phyloP scores from a whole-genome alignment of 2,329 filamentous ascomycete genomes.

The Talaromyces sp. region DNA sequence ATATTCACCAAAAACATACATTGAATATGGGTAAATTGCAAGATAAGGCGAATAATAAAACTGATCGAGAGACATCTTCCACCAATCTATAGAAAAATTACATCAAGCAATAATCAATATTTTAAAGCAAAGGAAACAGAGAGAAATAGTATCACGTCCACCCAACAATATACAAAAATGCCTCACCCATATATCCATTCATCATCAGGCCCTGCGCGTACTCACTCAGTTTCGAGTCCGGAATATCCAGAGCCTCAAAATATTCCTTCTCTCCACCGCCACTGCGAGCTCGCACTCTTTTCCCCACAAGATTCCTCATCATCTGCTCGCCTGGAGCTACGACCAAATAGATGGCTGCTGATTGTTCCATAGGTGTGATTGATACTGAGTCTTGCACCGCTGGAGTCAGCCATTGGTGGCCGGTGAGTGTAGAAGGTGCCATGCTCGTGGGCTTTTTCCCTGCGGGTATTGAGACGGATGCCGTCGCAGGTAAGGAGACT shows the following conservation, averaged over 20 bases:
- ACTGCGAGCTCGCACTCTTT: constrained; percentile 22
- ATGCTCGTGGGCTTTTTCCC: constrained; percentile 4
- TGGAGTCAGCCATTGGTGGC: constrained; percentile 22
- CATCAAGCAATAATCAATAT: not conserved
- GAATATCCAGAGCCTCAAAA: constrained; percentile 21
- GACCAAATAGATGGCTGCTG: constrained; percentile 23
- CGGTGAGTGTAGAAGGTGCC: not conserved
- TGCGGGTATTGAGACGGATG: not conserved
- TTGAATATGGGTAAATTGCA: too few relatives aligned
- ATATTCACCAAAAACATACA: too few relatives aligned
- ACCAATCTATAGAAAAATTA: not conserved
- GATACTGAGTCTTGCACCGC: constrained; percentile 23
- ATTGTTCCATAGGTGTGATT: constrained; percentile 6
- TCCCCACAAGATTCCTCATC: constrained; percentile 24
- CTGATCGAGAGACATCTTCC: too few relatives aligned
- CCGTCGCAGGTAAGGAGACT: constrained; percentile 2
- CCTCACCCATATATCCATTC: constrained; percentile 24
- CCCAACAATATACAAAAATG: constrained; percentile 31
- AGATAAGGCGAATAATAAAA: too few relatives aligned
- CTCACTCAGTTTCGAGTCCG: constrained; percentile 25
- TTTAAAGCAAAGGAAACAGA: not conserved
- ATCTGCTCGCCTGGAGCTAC: constrained; percentile 26
- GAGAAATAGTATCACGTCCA: constrained; percentile 21
- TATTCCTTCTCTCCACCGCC: constrained; percentile 21
- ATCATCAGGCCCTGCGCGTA: constrained; percentile 26